Evolutionary conservation across 2,329 filamentous ascomycete species (phyloP).

Genomic region (Fusarium sp.): DNA sequence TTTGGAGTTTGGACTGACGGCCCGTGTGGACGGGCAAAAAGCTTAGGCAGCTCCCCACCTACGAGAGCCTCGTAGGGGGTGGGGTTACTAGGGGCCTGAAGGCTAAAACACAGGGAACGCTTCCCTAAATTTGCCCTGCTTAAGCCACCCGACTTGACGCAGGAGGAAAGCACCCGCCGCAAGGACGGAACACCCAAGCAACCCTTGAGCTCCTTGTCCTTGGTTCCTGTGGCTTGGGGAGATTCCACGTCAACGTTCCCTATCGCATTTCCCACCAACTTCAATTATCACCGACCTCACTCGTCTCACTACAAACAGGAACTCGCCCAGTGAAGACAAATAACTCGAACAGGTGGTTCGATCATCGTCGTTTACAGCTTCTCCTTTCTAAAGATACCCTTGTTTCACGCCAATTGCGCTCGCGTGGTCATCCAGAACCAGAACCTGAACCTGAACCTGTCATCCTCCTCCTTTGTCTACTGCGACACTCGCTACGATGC

Average conservation of each 20-base stretch:
- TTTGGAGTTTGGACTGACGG: not conserved
- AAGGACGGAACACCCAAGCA: not conserved
- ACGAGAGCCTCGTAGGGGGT: slow-evolving; percentile 12
- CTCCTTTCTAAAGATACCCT: slow-evolving; percentile 13
- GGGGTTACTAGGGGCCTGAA: not conserved
- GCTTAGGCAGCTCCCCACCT: not conserved
- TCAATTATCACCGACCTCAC: slow-evolving; percentile 19
- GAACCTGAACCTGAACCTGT: slow-evolving; percentile 14
- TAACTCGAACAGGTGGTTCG: not conserved
- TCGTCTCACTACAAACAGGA: not conserved
- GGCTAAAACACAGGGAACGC: slow-evolving; percentile 10
- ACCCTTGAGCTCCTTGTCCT: slow-evolving; percentile 16
- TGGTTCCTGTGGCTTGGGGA: slow-evolving; percentile 16
- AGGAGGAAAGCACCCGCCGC: no score
- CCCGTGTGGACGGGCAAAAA: not conserved
- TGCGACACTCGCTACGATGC: slow-evolving; percentile 69
- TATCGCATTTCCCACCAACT: slow-evolving; percentile 21
- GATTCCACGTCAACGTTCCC: slow-evolving; percentile 39
- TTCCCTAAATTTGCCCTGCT: slow-evolving; percentile 1
- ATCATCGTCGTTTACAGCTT: not conserved
- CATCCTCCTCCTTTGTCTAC: slow-evolving; percentile 22
- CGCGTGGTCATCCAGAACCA: slow-evolving; percentile 8
- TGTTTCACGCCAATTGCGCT: slow-evolving; percentile 13
- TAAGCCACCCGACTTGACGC: not conserved
- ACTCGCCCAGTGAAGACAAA: not conserved